These are phyloP conservation scores for Suillus clintonianus DNA, from an alignment of 768 basidiomycete genomes.

Conservation along the genomic window DNA sequence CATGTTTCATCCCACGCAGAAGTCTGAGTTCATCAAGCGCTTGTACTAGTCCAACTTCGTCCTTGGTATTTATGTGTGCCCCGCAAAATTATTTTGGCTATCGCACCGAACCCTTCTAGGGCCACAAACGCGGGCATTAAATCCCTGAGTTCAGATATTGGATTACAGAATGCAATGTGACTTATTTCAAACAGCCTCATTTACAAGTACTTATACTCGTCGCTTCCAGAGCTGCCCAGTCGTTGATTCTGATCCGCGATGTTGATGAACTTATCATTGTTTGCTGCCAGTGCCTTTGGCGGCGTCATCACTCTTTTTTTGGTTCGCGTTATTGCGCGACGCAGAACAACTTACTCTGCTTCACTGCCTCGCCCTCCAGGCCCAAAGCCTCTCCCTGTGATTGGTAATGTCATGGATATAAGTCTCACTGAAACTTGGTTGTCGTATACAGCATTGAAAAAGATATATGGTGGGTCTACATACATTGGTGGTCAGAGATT, in stretches of 20 bases:
- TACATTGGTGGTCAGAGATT: neutral
- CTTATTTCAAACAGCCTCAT: neutral
- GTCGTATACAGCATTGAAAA: constrained; percentile 31
- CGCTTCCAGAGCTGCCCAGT: neutral
- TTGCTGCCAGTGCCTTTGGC: constrained; percentile 1
- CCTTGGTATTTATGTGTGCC: too few species aligned
- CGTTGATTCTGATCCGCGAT: neutral
- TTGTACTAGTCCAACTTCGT: too few species aligned
- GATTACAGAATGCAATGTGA: neutral
- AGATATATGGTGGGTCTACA: constrained; percentile 27
- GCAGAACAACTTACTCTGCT: neutral
- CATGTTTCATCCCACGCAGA: too few species aligned
- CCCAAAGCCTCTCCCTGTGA: constrained; percentile 28
- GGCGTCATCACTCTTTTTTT: neutral
- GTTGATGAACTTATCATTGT: neutral
- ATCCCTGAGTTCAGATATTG: too few species aligned
- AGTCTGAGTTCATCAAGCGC: too few species aligned
- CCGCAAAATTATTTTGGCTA: too few species aligned
- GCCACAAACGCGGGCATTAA: too few species aligned
- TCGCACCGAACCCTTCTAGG: too few species aligned
- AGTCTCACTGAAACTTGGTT: constrained; percentile 32
- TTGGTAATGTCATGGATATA: constrained; percentile 28
- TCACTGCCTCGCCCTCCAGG: constrained; percentile 30
- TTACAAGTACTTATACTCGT: neutral
- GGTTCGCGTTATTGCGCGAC: neutral